These are phyloP conservation scores for Populus tremula DNA, from an alignment of 345 rosid genomes.

Conservation along the genomic window DNA sequence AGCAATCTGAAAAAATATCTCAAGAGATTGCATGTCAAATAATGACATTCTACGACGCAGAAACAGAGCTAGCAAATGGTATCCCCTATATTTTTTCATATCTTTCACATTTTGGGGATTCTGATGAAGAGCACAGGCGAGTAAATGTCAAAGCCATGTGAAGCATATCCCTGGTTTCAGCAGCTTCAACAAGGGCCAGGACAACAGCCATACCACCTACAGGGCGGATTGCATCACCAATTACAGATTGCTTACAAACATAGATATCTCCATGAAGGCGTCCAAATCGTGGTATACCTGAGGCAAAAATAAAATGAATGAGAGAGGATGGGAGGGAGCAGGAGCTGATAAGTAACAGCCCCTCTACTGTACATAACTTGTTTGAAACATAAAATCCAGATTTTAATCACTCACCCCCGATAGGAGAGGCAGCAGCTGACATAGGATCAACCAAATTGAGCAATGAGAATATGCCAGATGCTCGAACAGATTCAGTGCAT, in stretches of 20 bases:
- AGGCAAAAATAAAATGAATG: neutral
- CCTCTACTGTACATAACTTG: neutral
- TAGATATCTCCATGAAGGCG: constrained; percentile 79
- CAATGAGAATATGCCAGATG: constrained; percentile 75
- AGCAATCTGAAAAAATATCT: constrained; percentile 94
- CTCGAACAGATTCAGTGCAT: constrained; percentile 72
- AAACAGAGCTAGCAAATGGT: constrained; percentile 94
- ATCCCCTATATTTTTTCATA: constrained; percentile 95
- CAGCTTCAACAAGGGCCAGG: constrained; percentile 89
- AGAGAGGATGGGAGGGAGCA: constrained; percentile 6
- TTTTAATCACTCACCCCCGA: constrained; percentile 61
- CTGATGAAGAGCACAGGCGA: constrained; percentile 92
- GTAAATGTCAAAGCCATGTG: constrained; percentile 92
- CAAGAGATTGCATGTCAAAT: constrained; percentile 94
- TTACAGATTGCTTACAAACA: constrained; percentile 80
- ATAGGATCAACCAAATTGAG: constrained; percentile 96
- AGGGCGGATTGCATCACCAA: constrained; percentile 87
- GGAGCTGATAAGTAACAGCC: constrained; percentile 5
- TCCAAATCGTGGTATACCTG: constrained; percentile 98
- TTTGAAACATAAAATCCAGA: neutral
- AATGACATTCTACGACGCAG: constrained; percentile 80
- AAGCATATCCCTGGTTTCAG: constrained; percentile 93
- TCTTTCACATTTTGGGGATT: constrained; percentile 93
- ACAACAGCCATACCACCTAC: constrained; percentile 89
- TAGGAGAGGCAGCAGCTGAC: constrained; percentile 99